phyloP scores from a whole-genome alignment of 495 filamentous ascomycete species.

The Sordaria brevicollis region DNA sequence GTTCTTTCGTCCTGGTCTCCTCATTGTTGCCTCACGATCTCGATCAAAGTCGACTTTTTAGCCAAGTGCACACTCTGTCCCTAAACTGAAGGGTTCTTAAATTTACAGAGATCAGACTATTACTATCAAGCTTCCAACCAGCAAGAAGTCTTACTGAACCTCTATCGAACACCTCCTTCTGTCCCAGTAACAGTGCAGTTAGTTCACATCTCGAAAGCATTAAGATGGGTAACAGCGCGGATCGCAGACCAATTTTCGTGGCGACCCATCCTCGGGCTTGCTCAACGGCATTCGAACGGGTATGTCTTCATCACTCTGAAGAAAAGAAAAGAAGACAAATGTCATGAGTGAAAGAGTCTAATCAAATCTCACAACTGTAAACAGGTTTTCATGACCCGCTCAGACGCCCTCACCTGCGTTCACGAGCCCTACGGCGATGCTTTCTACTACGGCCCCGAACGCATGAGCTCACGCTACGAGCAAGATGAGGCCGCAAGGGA shows the following conservation, averaged over 20 bases:
- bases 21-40: neutral
- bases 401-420: constrained; percentile 65
- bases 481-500: constrained; percentile 57
- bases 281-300: constrained; percentile 92
- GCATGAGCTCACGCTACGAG: constrained; percentile 65
- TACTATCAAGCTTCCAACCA: neutral
- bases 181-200: neutral
- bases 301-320: constrained; percentile 27
- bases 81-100: too few species aligned
- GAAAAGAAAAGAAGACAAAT: neutral
- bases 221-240: neutral
- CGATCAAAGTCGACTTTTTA: neutral
- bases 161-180: neutral
- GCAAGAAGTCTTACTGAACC: neutral
- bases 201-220: neutral
- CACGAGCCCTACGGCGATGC: constrained; percentile 97
- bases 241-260: constrained; percentile 69
- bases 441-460: constrained; percentile 89
- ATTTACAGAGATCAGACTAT: neutral
- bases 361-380: neutral
- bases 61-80: neutral
- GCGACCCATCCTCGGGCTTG: constrained; percentile 90
- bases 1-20: neutral
- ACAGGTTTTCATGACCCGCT: constrained; percentile 94
- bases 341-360: neutral